Conservation (phyloP, 2,329 filamentous ascomycete species). For the Calonectria montana region DNA sequence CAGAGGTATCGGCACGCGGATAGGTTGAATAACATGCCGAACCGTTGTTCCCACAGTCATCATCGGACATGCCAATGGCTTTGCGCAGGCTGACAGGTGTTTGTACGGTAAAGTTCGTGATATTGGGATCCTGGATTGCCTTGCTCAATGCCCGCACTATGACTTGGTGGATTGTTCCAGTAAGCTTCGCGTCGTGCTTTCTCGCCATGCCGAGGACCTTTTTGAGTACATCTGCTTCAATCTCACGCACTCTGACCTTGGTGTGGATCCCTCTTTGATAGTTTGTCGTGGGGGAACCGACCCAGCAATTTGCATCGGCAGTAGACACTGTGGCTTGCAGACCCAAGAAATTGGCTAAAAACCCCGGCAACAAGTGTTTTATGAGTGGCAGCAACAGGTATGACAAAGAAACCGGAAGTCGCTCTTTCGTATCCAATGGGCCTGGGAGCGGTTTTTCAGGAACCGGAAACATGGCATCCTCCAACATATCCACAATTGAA, state of each 20-base stretch:
- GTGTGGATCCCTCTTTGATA: slow-evolving; percentile 21
- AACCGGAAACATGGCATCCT: slow-evolving; percentile 1
- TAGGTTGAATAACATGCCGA: slow-evolving; percentile 32
- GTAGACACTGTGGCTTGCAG: slow-evolving; percentile 24
- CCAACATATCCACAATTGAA: background rate
- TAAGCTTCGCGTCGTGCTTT: slow-evolving; percentile 34
- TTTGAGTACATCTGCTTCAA: slow-evolving; percentile 22
- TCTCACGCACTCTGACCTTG: slow-evolving; percentile 30
- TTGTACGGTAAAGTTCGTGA: slow-evolving; percentile 39
- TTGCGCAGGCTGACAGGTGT: slow-evolving; percentile 40
- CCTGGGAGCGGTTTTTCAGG: slow-evolving; percentile 18
- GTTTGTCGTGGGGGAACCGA: slow-evolving; percentile 26
- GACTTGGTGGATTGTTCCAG: slow-evolving; percentile 33
- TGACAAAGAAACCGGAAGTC: slow-evolving; percentile 38
- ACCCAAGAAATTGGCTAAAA: slow-evolving; percentile 28
- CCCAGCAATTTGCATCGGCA: slow-evolving; percentile 35
- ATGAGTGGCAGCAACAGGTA: slow-evolving; percentile 36
- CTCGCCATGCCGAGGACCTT: slow-evolving; percentile 24
- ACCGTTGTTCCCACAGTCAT: slow-evolving; percentile 28
- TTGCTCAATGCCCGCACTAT: slow-evolving; percentile 37
- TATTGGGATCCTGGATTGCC: slow-evolving; percentile 17
- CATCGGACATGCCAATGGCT: slow-evolving; percentile 31
- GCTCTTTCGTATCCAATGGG: slow-evolving; percentile 38
- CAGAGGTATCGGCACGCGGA: slow-evolving; percentile 8
- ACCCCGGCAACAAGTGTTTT: slow-evolving; percentile 20